A percentile compares a stretch with the other conserved stretches of the same genome.
phyloP scores from a whole-genome alignment of 306 rosid species.

The Casuarina cunninghamiana region DNA sequence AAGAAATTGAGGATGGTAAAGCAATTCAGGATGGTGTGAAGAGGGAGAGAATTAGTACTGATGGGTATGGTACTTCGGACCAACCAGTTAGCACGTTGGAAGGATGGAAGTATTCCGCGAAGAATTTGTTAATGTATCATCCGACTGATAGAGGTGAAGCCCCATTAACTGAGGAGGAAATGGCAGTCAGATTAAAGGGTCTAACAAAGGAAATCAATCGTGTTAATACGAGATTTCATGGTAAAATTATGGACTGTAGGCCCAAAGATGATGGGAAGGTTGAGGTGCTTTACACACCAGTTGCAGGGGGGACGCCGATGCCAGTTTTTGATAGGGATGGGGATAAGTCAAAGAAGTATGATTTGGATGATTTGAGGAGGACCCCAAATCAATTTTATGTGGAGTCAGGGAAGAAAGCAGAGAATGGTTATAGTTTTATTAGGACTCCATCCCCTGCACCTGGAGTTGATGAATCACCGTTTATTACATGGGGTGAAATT shows the following conservation, averaged over 20 bases:
- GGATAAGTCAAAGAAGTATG: slow-evolving; percentile 84
- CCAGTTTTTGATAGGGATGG: slow-evolving; percentile 62
- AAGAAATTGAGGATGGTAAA: slow-evolving; percentile 53
- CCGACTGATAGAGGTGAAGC: slow-evolving; percentile 90
- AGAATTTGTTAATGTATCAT: slow-evolving; percentile 93
- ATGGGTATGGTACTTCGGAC: slow-evolving; percentile 90
- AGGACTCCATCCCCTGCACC: slow-evolving; percentile 96
- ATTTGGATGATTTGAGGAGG: slow-evolving; percentile 91
- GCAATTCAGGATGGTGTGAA: slow-evolving; percentile 76
- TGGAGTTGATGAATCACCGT: slow-evolving; percentile 83
- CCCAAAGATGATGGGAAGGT: slow-evolving; percentile 71
- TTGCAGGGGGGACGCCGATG: slow-evolving; percentile 74
- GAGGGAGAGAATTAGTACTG: slow-evolving; percentile 87
- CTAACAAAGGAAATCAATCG: slow-evolving; percentile 77
- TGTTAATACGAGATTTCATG: slow-evolving; percentile 70
- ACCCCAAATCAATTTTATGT: slow-evolving; percentile 83
- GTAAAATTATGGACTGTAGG: slow-evolving; percentile 71
- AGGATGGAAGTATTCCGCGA: slow-evolving; percentile 80
- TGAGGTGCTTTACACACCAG: slow-evolving; percentile 77
- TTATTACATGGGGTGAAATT: slow-evolving; percentile 96
- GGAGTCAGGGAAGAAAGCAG: slow-evolving; percentile 76
- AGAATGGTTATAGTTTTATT: slow-evolving; percentile 83
- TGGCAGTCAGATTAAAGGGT: slow-evolving; percentile 62
- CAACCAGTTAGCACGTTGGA: slow-evolving; percentile 90
- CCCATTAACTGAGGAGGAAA: slow-evolving; percentile 80